Base-by-base conservation (phyloP, 805 yeast genomes). In the Isabelozyma pseudorhagii region DNA sequence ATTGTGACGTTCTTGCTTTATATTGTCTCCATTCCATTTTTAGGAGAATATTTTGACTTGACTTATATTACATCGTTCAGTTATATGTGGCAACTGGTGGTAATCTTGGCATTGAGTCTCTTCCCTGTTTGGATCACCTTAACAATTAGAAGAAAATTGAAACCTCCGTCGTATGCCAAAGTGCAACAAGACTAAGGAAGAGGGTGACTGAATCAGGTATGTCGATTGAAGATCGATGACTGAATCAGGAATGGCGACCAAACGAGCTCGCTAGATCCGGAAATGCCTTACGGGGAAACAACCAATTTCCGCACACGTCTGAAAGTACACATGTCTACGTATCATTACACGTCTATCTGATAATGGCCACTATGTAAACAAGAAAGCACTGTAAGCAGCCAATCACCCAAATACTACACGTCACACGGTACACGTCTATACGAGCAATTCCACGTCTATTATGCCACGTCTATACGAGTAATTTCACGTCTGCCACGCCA, bases 131-230 rank as follows among this genome's bases (percentile, higher is more conserved):
- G 97, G 97, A 71, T 86, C 2, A 84, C 85, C 3, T 89, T 89
- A 66, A 76, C 87, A 4, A 71, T 93, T 14, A 83, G 85, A 61
- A 79, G 96, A 54, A 83, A 75, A 53, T 67, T 94, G 49, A 82
- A 91, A 57, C 98, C 99, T 3, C 99, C 99, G 31, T 90, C 89
- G 62, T 94, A 94, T 66, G 97, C 97, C 8, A 94, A 94, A 67
- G 98, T 94, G 40, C 98, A 92, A 66, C 94, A 88, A 52, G 85
- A 80, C 48, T 84, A 54, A 46, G 27, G 10, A 9, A 5, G 36
- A 21, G 39, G 38, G 42, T 45, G 39, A 18, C 8, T 18, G 17
- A 25, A 28, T 8, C 31, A 34, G 31, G 36, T 6, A 21, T 21
- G 25, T 6, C 25, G 25, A 21, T 21, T 21, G 25, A 21, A 21